These are phyloP conservation scores for Multifurca ochricompacta DNA, from an alignment of 768 basidiomycete genomes.

Conservation along the genomic window DNA sequence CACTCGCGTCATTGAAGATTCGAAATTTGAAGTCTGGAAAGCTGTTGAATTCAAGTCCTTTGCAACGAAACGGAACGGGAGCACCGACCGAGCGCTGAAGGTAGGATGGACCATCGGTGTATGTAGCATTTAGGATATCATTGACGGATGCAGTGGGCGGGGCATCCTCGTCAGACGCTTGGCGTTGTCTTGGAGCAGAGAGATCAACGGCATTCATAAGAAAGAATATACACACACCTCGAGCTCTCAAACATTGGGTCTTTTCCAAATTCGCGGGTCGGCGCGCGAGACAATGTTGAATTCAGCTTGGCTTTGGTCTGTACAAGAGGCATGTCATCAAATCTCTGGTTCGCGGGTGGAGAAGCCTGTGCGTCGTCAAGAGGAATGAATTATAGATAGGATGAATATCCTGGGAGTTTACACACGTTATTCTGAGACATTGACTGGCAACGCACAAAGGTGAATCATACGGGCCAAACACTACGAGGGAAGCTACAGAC, in stretches of 20 bases:
- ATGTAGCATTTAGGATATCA: slow-evolving; percentile 60
- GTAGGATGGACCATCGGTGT: slow-evolving; percentile 34
- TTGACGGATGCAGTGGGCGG: slow-evolving; percentile 70
- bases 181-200: slow-evolving; percentile 14
- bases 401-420: not conserved
- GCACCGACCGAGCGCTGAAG: slow-evolving; percentile 40
- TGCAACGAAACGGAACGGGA: slow-evolving; percentile 4
- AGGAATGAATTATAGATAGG: not conserved
- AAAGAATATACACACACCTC: slow-evolving; percentile 34
- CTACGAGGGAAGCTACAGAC: slow-evolving; percentile 32
- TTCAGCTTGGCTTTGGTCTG: slow-evolving; percentile 79
- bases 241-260: slow-evolving; percentile 81
- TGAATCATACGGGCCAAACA: not conserved
- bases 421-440: slow-evolving; percentile 53
- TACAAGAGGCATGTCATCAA: slow-evolving; percentile 67
- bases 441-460: slow-evolving; percentile 34
- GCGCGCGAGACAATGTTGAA: slow-evolving; percentile 53
- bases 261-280: slow-evolving; percentile 68
- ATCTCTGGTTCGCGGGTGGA: slow-evolving; percentile 52
- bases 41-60: not conserved
- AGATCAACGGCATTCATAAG: not conserved
- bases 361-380: slow-evolving; percentile 22
- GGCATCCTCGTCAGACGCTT: slow-evolving; percentile 48
- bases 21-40: slow-evolving; percentile 33
- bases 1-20: slow-evolving; percentile 27